Base-by-base conservation (phyloP, 129 eudicot species). In the Calendula officinalis region DNA sequence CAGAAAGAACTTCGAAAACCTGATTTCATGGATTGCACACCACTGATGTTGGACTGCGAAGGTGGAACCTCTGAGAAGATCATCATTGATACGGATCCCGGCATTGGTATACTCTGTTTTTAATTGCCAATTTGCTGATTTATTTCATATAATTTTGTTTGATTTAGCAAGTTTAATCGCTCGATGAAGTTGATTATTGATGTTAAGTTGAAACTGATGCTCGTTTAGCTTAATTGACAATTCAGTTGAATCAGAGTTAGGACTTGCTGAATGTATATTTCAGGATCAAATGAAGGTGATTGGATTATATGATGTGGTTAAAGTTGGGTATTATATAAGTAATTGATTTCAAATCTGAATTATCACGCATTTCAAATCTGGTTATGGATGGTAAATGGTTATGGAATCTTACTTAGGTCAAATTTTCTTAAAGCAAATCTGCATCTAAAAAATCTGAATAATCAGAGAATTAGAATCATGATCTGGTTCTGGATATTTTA, bases 61-160 rank as follows among this genome's bases (percentile, higher is more conserved):
- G 74, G 67, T 46, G 52, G 56, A 49, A 10, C 47, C 38, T 15
- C 58, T 53, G 78, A 84, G 59, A 85, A 81, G 83, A 69, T 85
- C 72, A 81, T 85, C 15, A 85, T 85, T 32, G 91, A 84, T 66
- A 84, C 91, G 5, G 91, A 84, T 84, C 91, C 91, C 56, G 91
- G 91, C 68, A 84, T 87, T 71, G 95, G 78, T 78, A 62, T 38
- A 9, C 13, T 38, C n/a, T 48, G 27, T 36, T 47, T 47, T 45
- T 34, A 11, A 63, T 33, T 33, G 22, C 11, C 50, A 5, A 13
- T 17, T 35, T 27, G 15, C 4, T 51, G 13, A 0, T 54, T 41
- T 27, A 13, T 53, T 56, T 42, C 45, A 47, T 68, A 5, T 66
- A 55, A 3, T 42, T 66, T 7, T 27, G 8, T n/a, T 66, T 52